A percentile compares a stretch with the other conserved stretches of the same genome.
phyloP scores from a whole-genome alignment of 176 grass and related monocot genomes.

The Carex littledalei region DNA sequence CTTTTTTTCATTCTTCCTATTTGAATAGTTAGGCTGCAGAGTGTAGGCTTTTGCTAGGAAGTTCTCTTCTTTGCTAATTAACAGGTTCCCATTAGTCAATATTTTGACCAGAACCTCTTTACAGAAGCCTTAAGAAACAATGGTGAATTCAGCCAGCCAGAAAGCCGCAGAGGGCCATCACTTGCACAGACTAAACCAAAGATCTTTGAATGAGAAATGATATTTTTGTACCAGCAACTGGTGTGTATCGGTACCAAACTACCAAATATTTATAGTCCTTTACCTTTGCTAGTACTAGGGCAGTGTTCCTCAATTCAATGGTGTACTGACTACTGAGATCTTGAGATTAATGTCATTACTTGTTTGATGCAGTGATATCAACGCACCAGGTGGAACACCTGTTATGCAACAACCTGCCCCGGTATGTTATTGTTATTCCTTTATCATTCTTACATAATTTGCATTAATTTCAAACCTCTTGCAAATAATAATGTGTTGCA shows the following conservation, averaged over 20 bases:
- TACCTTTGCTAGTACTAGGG: neutral
- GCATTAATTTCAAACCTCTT: neutral
- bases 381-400: constrained; percentile 93
- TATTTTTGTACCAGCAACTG: neutral
- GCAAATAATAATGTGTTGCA: neutral
- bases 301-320: neutral
- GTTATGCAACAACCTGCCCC: constrained; percentile 86
- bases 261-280: neutral
- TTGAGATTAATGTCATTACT: constrained; percentile 3
- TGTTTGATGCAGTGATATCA: constrained; percentile 66
- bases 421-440: constrained; percentile 38
- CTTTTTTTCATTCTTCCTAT: constrained; percentile 7
- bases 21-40: neutral
- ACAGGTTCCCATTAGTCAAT: neutral
- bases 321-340: neutral
- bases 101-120: neutral
- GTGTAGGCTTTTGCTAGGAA: neutral
- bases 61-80: neutral
- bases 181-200: neutral
- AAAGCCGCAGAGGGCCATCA: neutral
- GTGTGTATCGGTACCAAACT: neutral
- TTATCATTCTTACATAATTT: neutral
- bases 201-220: neutral
- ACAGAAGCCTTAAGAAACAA: neutral
- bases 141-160: neutral